Evolutionary conservation across 2,329 filamentous ascomycete species (phyloP), one percentile per base, ranked within the genome.

Genomic region (Talaromyces atroroseus): DNA sequence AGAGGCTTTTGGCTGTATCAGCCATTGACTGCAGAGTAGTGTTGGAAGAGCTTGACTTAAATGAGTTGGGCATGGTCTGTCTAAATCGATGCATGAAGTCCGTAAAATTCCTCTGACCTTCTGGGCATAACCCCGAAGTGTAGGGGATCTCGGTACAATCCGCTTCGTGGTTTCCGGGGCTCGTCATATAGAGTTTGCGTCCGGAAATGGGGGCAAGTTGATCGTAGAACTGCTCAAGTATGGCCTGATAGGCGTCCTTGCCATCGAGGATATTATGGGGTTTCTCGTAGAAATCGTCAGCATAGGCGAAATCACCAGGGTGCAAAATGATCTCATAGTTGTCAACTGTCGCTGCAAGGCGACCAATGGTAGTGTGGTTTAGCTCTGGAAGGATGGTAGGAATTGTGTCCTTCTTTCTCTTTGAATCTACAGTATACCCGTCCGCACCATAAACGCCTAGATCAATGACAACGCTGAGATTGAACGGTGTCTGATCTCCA

Each of bases 161-260:
- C 0, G 82, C 81, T 64, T 85, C 82, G 65, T 85, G 82, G 66
- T 85, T 85, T 0, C 82, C 82, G 0, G 80, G 80, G 18, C 73
- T 74, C 6, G 75, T 76, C 79, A 81, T 81, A 72, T 84, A 85
- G 0, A 75, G 70, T 66, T 83, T 83, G 48, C 77, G 75, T 18
- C 71, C 75, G 1, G 82, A 64, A 50, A 85, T 77, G 3, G 81
- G 79, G 0, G 78, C 76, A 0, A 83, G 73, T 61, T 83, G 79
- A 52, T 74, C 69, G 69, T 81, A 84, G 65, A 84, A 83, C 52
- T 78, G 72, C 62, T 84, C 80, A 0, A 82, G 67, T 59, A 83
- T 83, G 20, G 80, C 76, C 58, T 82, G 75, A 64, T 78, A 83
- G n/a, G 79, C 80, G 38, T 80, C 69, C 20, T 71, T 70, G 44